These are phyloP conservation scores for Fragilaria crotonensis DNA, from an alignment of 108 stramenopile genomes.

Conservation along the genomic window DNA sequence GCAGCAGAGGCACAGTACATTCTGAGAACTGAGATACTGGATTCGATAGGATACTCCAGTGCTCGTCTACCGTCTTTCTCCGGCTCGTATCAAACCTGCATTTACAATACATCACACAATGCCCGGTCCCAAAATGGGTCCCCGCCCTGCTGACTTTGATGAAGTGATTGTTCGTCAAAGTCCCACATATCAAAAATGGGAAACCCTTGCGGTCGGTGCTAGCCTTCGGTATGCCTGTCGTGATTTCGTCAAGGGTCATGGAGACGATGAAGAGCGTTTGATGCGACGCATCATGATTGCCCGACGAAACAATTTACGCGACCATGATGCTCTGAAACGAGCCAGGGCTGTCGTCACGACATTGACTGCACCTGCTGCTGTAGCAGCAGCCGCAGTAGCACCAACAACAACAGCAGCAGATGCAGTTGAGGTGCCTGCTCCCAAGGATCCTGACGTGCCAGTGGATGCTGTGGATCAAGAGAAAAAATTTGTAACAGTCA, in stretches of 20 bases:
- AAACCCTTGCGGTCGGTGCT: conserved; percentile 33
- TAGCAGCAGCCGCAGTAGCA: neutral
- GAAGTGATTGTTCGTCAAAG: conserved; percentile 61
- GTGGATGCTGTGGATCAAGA: too few species aligned
- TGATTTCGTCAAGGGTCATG: conserved; percentile 70
- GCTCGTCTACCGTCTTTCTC: too few species aligned
- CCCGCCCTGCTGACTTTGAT: conserved; percentile 77
- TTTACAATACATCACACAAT: too few species aligned
- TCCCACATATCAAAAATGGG: conserved; percentile 74
- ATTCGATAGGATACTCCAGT: too few species aligned
- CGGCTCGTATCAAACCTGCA: too few species aligned
- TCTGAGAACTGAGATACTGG: too few species aligned
- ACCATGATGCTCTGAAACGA: conserved; percentile 62
- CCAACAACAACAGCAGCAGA: neutral
- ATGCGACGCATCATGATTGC: conserved; percentile 92
- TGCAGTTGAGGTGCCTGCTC: neutral
- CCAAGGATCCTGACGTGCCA: neutral
- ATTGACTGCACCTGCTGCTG: neutral
- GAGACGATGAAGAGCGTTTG: conserved; percentile 81
- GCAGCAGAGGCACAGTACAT: too few species aligned
- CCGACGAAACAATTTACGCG: conserved; percentile 73
- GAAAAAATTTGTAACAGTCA: neutral
- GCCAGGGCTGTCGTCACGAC: conserved; percentile 23
- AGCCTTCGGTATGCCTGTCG: conserved; percentile 72
- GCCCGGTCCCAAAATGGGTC: conserved; percentile 82